Conservation (phyloP, 2,329 filamentous ascomycete species). For the Myriosclerotinia curreyana region DNA sequence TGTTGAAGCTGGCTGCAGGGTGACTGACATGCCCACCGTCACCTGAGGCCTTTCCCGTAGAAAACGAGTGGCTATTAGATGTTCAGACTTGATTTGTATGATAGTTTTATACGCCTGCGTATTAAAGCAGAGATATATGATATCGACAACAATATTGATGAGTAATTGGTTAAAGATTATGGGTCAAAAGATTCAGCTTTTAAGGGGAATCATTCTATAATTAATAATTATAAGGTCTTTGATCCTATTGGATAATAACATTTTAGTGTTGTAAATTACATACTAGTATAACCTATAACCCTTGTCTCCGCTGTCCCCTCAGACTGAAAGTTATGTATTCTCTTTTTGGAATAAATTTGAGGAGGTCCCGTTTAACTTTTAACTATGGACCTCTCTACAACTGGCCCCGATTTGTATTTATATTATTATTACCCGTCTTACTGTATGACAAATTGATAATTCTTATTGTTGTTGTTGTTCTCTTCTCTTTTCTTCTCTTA, state of each 20-base stretch:
- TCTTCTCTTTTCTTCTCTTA: not conserved
- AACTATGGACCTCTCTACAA: too few species aligned
- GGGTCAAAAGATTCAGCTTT: not conserved
- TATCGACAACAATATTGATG: not conserved
- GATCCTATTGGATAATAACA: not conserved
- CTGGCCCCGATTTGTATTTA: too few species aligned
- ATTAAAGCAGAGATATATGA: not conserved
- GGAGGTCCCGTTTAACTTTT: too few species aligned
- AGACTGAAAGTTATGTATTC: not conserved
- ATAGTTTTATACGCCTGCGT: too few species aligned
- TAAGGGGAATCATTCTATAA: not conserved
- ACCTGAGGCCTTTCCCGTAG: too few species aligned
- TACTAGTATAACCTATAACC: not conserved
- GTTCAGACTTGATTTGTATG: too few species aligned
- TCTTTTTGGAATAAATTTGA: slow-evolving; percentile 5
- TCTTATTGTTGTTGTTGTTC: not conserved
- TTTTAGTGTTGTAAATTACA: too few species aligned
- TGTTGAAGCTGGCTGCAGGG: too few species aligned
- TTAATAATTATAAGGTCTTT: not conserved
- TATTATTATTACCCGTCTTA: not conserved
- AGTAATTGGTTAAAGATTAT: slow-evolving; percentile 15
- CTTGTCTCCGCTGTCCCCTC: not conserved
- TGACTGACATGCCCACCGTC: too few species aligned
- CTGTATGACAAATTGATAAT: too few species aligned
- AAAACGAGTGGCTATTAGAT: too few species aligned